Conservation (phyloP, 768 basidiomycete species). For the Boletus sp. region DNA sequence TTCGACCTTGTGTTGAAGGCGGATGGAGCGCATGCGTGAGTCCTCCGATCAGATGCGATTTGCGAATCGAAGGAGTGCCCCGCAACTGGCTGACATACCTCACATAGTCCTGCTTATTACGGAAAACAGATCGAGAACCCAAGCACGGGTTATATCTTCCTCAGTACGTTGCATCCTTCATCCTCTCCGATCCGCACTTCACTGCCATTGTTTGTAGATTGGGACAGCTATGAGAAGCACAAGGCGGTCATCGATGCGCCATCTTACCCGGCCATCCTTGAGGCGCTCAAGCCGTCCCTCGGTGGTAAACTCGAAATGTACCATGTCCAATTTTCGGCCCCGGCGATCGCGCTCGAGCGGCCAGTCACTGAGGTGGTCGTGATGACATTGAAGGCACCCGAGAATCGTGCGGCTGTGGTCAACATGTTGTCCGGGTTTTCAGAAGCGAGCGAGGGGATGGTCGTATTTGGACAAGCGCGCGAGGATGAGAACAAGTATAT, state of each 20-base stretch:
- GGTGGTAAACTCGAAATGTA: slow-evolving; percentile 10
- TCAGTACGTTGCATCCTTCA: slow-evolving; percentile 12
- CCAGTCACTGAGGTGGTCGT: slow-evolving; percentile 25
- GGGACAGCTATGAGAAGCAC: slow-evolving; percentile 26
- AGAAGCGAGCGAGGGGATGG: slow-evolving; percentile 1
- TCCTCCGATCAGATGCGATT: not conserved
- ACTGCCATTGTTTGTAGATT: slow-evolving; percentile 15
- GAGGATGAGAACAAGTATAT: slow-evolving; percentile 22
- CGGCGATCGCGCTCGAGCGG: slow-evolving; percentile 11
- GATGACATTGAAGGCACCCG: slow-evolving; percentile 20
- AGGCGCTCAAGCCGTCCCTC: slow-evolving; percentile 3
- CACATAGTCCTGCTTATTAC: slow-evolving; percentile 16
- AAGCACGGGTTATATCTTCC: slow-evolving; percentile 10
- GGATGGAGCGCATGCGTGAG: slow-evolving; percentile 15
- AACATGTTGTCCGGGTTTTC: slow-evolving; percentile 11
- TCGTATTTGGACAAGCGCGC: slow-evolving; percentile 21
- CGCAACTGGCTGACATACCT: not conserved
- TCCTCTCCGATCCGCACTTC: not conserved
- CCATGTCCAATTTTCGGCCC: slow-evolving; percentile 21
- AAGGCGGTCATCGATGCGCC: slow-evolving; percentile 4
- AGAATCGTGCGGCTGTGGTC: slow-evolving; percentile 17
- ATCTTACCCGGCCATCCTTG: slow-evolving; percentile 1
- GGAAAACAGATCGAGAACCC: slow-evolving; percentile 22
- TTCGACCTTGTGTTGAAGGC: slow-evolving; percentile 8
- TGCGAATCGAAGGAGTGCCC: not conserved